Conservation (phyloP, 371 early-diverging fungal genomes). For the Mucor mucedo region DNA sequence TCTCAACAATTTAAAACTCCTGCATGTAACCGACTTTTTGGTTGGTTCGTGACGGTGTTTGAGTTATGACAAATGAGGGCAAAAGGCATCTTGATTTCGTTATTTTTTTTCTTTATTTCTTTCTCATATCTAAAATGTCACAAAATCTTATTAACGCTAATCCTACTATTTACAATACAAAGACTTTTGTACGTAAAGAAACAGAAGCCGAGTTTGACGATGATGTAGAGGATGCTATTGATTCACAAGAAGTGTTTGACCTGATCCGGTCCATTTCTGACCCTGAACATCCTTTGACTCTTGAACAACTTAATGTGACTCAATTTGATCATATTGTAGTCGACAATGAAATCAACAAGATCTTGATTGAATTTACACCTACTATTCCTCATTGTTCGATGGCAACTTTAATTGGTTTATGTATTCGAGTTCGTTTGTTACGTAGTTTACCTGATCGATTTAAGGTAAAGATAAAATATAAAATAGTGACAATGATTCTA, state of each 20-base stretch:
- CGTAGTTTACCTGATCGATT: conserved; percentile 88
- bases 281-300: conserved; percentile 97
- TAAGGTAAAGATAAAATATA: conserved; percentile 60
- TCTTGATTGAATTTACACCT: conserved; percentile 91
- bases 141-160: conserved; percentile 77
- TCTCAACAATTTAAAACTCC: too few relatives aligned
- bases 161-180: conserved; percentile 78
- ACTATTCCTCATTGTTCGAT: conserved; percentile 99
- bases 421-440: conserved; percentile 92
- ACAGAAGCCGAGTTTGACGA: conserved; percentile 73
- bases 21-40: too few relatives aligned
- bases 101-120: conserved; percentile 2
- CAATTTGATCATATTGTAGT: conserved; percentile 86
- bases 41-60: too few relatives aligned
- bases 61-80: too few relatives aligned
- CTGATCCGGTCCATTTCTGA: conserved; percentile 97
- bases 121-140: conserved; percentile 33
- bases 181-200: conserved; percentile 54
- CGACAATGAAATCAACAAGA: conserved; percentile 65
- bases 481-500: neutral
- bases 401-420: conserved; percentile 99
- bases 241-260: conserved; percentile 90
- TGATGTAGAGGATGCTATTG: conserved; percentile 74
- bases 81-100: neutral
- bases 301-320: conserved; percentile 95